Conservation (phyloP, 352 stramenopile species). For the Poterioochromonas sp. region DNA sequence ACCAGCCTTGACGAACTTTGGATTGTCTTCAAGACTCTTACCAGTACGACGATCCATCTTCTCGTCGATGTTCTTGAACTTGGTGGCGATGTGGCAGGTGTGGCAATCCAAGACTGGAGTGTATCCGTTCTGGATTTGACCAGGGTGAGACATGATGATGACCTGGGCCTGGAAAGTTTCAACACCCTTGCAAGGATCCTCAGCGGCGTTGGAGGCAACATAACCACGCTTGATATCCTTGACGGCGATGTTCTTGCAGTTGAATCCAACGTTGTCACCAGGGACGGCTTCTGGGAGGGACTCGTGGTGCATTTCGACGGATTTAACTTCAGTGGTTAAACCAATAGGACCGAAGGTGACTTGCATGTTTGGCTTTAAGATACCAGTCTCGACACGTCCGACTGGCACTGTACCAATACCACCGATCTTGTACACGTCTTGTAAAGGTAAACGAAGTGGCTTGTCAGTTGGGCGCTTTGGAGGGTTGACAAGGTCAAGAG, state of each 20-base stretch:
- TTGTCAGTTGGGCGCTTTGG: slow-evolving; percentile 83
- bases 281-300: slow-evolving; percentile 74
- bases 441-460: slow-evolving; percentile 85
- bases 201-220: slow-evolving; percentile 81
- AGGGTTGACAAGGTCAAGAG: slow-evolving; percentile 74
- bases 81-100: slow-evolving; percentile 89
- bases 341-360: slow-evolving; percentile 76
- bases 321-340: slow-evolving; percentile 83
- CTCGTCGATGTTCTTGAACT: slow-evolving; percentile 82
- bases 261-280: slow-evolving; percentile 93
- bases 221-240: slow-evolving; percentile 86
- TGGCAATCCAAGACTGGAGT: slow-evolving; percentile 91
- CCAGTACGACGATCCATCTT: slow-evolving; percentile 92
- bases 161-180: slow-evolving; percentile 86
- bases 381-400: slow-evolving; percentile 88
- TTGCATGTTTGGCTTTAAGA: slow-evolving; percentile 84
- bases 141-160: slow-evolving; percentile 84
- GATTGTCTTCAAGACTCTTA: slow-evolving; percentile 83
- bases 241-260: slow-evolving; percentile 86
- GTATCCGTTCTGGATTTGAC: slow-evolving; percentile 83
- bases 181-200: slow-evolving; percentile 70
- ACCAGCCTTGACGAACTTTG: slow-evolving; percentile 84
- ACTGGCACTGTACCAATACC: slow-evolving; percentile 92
- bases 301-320: slow-evolving; percentile 91
- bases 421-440: slow-evolving; percentile 95